A percentile compares a stretch with the other conserved stretches of the same genome.
These are phyloP conservation scores for Didymella lethalis DNA, from an alignment of 2,329 filamentous ascomycete species.

Conservation along the genomic window DNA sequence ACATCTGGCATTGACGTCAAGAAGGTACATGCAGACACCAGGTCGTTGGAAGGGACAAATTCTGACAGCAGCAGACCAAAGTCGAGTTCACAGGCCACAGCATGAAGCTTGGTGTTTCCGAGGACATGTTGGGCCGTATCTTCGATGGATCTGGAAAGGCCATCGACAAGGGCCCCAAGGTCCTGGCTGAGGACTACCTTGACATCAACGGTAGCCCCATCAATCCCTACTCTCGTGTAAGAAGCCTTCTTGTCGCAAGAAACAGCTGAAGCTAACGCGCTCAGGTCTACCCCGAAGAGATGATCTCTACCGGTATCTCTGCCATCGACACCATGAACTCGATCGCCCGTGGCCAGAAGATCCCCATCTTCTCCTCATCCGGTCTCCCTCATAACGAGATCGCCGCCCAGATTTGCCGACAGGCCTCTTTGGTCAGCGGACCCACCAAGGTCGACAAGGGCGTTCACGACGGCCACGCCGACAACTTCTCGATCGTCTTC, in stretches of 20 bases:
- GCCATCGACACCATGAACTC: slow-evolving; percentile 95
- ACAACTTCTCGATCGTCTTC: slow-evolving; percentile 99
- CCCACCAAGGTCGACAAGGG: slow-evolving; percentile 96
- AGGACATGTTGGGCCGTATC: slow-evolving; percentile 99
- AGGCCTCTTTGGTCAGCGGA: slow-evolving; percentile 89
- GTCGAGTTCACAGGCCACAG: slow-evolving; percentile 97
- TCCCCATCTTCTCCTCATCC: slow-evolving; percentile 97
- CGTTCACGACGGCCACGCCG: slow-evolving; percentile 94
- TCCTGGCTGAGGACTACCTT: slow-evolving; percentile 95
- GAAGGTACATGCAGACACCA: slow-evolving; percentile 65
- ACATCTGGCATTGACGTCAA: slow-evolving; percentile 98
- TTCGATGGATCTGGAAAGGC: slow-evolving; percentile 98
- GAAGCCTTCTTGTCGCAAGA: slow-evolving; percentile 36
- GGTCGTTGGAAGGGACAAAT: slow-evolving; percentile 20
- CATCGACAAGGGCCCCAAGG: slow-evolving; percentile 99
- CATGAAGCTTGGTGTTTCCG: slow-evolving; percentile 97
- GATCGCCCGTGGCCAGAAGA: slow-evolving; percentile 98
- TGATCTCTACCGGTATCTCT: slow-evolving; percentile 99
- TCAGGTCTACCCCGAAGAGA: slow-evolving; percentile 97
- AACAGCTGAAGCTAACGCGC: slow-evolving; percentile 34
- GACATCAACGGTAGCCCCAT: slow-evolving; percentile 99
- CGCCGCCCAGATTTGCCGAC: slow-evolving; percentile 96
- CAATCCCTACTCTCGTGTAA: slow-evolving; percentile 95
- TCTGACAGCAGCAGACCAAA: slow-evolving; percentile 71
- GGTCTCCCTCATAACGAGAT: slow-evolving; percentile 99